Evolutionary conservation across 352 stramenopile genomes (phyloP), one percentile per base, ranked within the genome.

Genomic region (Phytophthora vignae): DNA sequence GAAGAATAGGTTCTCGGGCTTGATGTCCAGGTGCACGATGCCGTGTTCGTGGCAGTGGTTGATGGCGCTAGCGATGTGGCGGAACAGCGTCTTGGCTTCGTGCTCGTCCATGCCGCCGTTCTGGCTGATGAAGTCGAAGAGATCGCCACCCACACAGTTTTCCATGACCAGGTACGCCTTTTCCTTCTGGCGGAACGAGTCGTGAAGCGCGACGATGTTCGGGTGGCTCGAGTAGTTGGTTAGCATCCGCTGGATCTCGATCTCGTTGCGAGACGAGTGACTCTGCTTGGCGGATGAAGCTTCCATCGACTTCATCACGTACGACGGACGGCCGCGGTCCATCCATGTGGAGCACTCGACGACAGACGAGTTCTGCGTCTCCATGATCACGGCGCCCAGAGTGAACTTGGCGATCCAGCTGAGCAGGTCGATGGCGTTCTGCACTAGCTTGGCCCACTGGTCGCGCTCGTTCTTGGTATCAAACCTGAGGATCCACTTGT

Each of bases 1-100:
- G 54, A 95, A 93, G 53, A 94, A 83, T 14, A 95, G 52, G 55
- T 95, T 95, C 60, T 92, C 84, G 2, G 88, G 88, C 71, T 95
- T 95, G 55, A 95, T 87, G 49, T 94, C 88, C 60, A 95, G 53
- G 29, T 95, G 88, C 7, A 94, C 75, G 19, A 95, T 70, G 17
- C 73, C 79, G 12, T 89, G 78, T 14, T 83, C 76, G 55, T 95
- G 88, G 21, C 90, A 72, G 61, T 85, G 82, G 36, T 63, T 60
- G 22, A 95, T 60, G 19, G 86, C 84, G 19, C 77, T 76, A 1
- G 78, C 71, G 36, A 93, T 79, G 56, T 82, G 81, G 21, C 79
- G 81, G 46, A 93, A 89, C 0, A 93, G 44, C 1, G 63, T 67
- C 65, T 83, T 85, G 27, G 84, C 86, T 8, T 75, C 60, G 11